phyloP scores from a whole-genome alignment of 2,329 filamentous ascomycete species.

The Fusarium sp. region DNA sequence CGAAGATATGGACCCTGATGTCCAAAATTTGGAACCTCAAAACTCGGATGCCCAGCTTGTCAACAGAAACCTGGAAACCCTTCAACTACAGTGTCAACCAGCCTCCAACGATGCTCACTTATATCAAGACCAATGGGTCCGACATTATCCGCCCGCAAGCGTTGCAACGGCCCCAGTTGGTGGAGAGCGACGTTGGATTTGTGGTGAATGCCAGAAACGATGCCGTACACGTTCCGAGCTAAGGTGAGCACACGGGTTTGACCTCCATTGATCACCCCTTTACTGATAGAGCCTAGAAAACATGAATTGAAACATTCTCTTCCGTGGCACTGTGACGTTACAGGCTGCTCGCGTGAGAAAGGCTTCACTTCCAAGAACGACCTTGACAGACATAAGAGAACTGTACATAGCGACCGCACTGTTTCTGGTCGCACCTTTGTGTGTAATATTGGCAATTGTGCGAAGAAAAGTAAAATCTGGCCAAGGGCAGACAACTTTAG shows the following conservation, averaged over 20 bases:
- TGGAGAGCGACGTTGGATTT: conserved; percentile 44
- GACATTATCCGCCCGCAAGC: conserved; percentile 23
- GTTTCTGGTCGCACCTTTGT: conserved; percentile 39
- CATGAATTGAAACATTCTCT: conserved; percentile 77
- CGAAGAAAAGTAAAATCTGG: conserved; percentile 70
- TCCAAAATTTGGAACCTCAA: conserved; percentile 44
- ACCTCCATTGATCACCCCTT: not conserved
- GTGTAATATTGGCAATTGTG: conserved; percentile 42
- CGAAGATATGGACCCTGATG: conserved; percentile 55
- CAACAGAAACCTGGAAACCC: conserved; percentile 48
- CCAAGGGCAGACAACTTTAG: conserved; percentile 88
- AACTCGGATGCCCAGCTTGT: conserved; percentile 39
- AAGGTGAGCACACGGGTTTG: conserved; percentile 54
- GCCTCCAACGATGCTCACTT: not conserved
- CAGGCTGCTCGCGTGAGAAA: conserved; percentile 65
- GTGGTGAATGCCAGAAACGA: conserved; percentile 52
- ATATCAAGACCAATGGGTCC: conserved; percentile 24
- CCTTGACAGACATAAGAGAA: conserved; percentile 79
- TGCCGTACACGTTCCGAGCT: conserved; percentile 66
- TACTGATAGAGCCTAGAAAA: conserved; percentile 66
- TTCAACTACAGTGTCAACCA: conserved; percentile 34
- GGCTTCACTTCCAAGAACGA: conserved; percentile 87
- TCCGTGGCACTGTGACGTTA: conserved; percentile 69
- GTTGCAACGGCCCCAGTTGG: conserved; percentile 27
- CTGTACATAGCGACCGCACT: conserved; percentile 69